Percentiles rank a stretch among this genome's conserved stretches.
These are phyloP conservation scores for Elaeis guineensis DNA, from an alignment of 176 grass and related monocot species.

Conservation along the genomic window DNA sequence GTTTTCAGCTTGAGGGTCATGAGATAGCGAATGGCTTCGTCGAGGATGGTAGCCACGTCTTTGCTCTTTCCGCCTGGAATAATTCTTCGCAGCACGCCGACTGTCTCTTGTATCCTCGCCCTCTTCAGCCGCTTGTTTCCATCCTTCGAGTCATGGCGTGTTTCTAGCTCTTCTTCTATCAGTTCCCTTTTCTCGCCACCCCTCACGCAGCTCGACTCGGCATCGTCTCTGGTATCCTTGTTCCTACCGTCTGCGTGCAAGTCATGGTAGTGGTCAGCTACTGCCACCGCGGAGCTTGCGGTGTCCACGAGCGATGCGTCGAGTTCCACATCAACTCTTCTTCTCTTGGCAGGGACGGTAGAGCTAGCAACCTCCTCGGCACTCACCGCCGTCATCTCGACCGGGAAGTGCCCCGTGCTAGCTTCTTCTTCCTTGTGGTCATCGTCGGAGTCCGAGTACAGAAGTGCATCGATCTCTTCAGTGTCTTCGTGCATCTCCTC, in stretches of 20 bases:
- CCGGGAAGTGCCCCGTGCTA: conserved; percentile 23
- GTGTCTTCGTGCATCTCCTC: conserved; percentile 77
- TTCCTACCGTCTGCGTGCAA: conserved; percentile 13
- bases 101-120: conserved; percentile 80
- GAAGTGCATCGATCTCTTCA: conserved; percentile 74
- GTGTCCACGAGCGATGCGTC: conserved; percentile 72
- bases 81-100: conserved; percentile 59
- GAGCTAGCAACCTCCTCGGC: conserved; percentile 34
- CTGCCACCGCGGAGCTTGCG: conserved; percentile 43
- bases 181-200: conserved; percentile 4
- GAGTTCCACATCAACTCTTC: conserved; percentile 37
- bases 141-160: conserved; percentile 7
- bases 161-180: conserved; percentile 20
- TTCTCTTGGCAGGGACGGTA: conserved; percentile 50
- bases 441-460: conserved; percentile 74
- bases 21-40: conserved; percentile 92
- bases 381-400: conserved; percentile 22
- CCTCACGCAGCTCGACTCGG: conserved; percentile 53
- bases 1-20: conserved; percentile 82
- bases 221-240: conserved; percentile 27
- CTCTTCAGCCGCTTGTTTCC: conserved; percentile 44
- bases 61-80: conserved; percentile 71
- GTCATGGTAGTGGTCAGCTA: conserved; percentile 23
- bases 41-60: conserved; percentile 64
- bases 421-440: conserved; percentile 24